Conservation (phyloP, 768 basidiomycete species). For the Pisolithus sp. region DNA sequence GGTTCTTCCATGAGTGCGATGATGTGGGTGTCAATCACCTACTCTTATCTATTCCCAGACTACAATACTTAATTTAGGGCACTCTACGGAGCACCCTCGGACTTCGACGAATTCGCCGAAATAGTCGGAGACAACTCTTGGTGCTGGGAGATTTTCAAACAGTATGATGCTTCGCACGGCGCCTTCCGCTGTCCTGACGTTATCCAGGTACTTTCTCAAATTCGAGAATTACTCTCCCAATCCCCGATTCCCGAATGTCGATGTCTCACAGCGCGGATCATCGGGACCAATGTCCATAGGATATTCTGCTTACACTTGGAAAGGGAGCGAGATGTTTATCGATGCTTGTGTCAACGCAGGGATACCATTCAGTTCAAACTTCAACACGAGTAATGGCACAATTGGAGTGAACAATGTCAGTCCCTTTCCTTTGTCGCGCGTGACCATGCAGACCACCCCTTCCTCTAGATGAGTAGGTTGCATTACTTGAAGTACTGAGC, state of each 20-base stretch:
- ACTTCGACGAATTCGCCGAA: slow-evolving; percentile 61
- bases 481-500: not conserved
- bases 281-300: slow-evolving; percentile 56
- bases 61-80: slow-evolving; percentile 24
- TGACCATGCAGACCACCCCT: not conserved
- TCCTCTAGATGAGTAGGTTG: slow-evolving; percentile 37
- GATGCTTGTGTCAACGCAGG: slow-evolving; percentile 45
- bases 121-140: slow-evolving; percentile 51
- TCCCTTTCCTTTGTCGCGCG: not conserved
- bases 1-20: slow-evolving; percentile 61
- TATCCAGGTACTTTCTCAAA: slow-evolving; percentile 60
- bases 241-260: slow-evolving; percentile 43
- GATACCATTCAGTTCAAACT: slow-evolving; percentile 47
- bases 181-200: not conserved
- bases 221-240: slow-evolving; percentile 57
- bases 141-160: slow-evolving; percentile 46
- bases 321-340: slow-evolving; percentile 45
- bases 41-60: not conserved
- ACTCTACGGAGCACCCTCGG: slow-evolving; percentile 60
- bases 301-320: slow-evolving; percentile 44
- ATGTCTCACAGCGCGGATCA: slow-evolving; percentile 39
- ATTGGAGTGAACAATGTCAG: slow-evolving; percentile 57
- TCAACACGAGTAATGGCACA: slow-evolving; percentile 51
- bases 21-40: slow-evolving; percentile 25
- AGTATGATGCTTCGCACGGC: slow-evolving; percentile 26